phyloP scores from a whole-genome alignment of 441 rosid species.

The Jatropha podagrica region DNA sequence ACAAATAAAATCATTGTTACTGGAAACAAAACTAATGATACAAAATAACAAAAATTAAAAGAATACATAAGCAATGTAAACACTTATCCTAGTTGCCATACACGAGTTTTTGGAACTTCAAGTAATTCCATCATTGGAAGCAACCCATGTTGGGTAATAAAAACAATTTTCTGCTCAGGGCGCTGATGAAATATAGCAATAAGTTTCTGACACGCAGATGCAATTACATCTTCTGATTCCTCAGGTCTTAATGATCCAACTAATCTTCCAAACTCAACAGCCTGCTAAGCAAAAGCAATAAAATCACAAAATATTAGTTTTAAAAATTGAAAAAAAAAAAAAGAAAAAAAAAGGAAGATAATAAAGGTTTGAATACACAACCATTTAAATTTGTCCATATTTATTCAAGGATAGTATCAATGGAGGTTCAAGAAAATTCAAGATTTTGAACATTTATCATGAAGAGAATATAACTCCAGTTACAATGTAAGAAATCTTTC shows the following conservation, averaged over 20 bases:
- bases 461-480: not conserved
- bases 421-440: not conserved
- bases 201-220: constrained; percentile 84
- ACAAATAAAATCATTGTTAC: constrained; percentile 24
- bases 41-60: not conserved
- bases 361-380: not conserved
- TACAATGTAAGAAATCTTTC: not conserved
- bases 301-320: constrained; percentile 16
- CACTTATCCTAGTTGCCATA: constrained; percentile 40
- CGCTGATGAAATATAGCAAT: constrained; percentile 83
- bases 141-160: constrained; percentile 88
- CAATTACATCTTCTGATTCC: constrained; percentile 86
- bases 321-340: not conserved
- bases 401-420: not conserved
- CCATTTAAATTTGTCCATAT: not conserved
- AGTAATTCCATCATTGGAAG: constrained; percentile 92
- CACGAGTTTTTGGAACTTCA: constrained; percentile 78
- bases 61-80: constrained; percentile 15
- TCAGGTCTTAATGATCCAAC: constrained; percentile 74
- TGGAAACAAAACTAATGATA: not conserved
- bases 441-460: not conserved
- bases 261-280: constrained; percentile 90
- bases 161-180: constrained; percentile 82
- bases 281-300: constrained; percentile 45
- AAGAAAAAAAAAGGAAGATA: not conserved